Base-by-base conservation (phyloP, 768 basidiomycete species). In the Suillus clintonianus region DNA sequence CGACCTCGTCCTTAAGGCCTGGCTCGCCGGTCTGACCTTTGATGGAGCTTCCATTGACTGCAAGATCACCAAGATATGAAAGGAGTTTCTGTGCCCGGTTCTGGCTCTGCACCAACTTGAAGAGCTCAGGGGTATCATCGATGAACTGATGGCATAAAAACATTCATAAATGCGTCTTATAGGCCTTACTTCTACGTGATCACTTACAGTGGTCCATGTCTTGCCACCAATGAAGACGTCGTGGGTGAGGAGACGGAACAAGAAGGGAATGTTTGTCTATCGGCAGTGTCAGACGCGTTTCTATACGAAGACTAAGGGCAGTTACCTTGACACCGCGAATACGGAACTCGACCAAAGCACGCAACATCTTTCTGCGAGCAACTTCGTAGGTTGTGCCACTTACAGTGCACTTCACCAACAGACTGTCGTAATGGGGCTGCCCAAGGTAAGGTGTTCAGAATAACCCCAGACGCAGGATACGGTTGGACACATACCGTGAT, bases 331-430 rank as follows among this genome's bases (percentile, higher is more conserved):
- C 95, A 70, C 97, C 97, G 68, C 97, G 94, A 70, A 99, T 99
- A 71, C 97, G 92, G 89, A 99, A 99, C 76, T 99, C 97, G 54
- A 99, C 95, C n/a, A 99, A 86, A 39, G 97, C 97, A 70, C 97
- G 93, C 61, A 99, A 87, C 95, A 99, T 99, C 85, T 99, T 99
- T 68, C 97, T 86, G 64, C 97, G 90, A 42, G 97, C 97, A 59
- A 99, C 96, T 73, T 99, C 97, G 72, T 98, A 99, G 1, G 97
- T 99, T 3, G 97, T 96, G 57, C 97, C 97, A 65, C 90, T 94
- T 62, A 97, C 95, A 43, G 89, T 90, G 72, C 94, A 95, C 80
- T 99, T 99, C 71, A 99, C 97, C 56, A 99, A 84, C 77, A 99
- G 83, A 71, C 94, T 95, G 80, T 99, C 97, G 74, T 99, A 99